Evolutionary conservation across 2,329 filamentous ascomycete species (phyloP).

Genomic region (Claviceps capensis): DNA sequence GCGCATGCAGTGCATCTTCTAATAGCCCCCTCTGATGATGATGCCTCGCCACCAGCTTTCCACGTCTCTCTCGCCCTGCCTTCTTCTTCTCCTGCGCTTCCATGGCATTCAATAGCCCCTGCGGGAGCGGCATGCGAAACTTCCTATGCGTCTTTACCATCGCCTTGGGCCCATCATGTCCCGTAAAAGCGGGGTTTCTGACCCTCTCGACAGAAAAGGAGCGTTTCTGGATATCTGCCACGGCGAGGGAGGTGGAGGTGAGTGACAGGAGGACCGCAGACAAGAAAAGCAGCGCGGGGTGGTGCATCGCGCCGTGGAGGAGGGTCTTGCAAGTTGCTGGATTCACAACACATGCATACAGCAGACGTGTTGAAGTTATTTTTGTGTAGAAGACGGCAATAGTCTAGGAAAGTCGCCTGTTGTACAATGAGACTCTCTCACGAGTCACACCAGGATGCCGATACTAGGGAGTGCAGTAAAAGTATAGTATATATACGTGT

Average conservation of each 20-base stretch:
- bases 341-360: too few relatives aligned
- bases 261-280: conserved; percentile 34
- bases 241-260: conserved; percentile 32
- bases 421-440: too few relatives aligned
- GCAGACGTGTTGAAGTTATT: too few relatives aligned
- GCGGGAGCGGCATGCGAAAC: conserved; percentile 41
- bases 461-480: too few relatives aligned
- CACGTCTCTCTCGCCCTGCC: neutral
- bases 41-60: neutral
- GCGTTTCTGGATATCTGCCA: conserved; percentile 31
- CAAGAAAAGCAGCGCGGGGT: conserved; percentile 8
- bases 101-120: conserved; percentile 26
- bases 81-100: conserved; percentile 10
- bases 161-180: conserved; percentile 43
- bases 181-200: conserved; percentile 38
- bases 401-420: too few relatives aligned
- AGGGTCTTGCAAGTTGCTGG: too few relatives aligned
- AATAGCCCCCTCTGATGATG: neutral
- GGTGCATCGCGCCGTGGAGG: conserved; percentile 7
- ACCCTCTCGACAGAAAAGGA: conserved; percentile 50
- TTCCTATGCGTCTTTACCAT: conserved; percentile 56
- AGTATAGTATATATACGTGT: too few relatives aligned
- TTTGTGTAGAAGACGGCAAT: too few relatives aligned
- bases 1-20: neutral
- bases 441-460: too few relatives aligned